Evolutionary conservation across 2,329 filamentous ascomycete genomes (phyloP), one percentile per base, ranked within the genome.

Genomic region (Monosporascus sp.): DNA sequence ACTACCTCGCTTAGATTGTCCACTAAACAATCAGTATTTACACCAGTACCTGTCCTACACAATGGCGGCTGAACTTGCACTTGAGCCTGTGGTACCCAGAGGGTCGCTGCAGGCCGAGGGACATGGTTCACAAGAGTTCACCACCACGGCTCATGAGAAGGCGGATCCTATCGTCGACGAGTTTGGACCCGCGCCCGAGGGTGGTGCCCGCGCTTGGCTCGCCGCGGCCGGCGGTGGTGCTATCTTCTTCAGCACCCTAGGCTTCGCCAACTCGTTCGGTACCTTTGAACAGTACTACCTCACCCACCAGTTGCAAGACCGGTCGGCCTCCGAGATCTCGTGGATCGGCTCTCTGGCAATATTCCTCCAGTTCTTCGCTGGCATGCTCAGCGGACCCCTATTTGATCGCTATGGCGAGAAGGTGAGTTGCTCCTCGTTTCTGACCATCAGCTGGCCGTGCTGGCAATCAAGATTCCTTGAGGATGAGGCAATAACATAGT

Each of bases 201-300:
- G 61, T 50, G 60, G 65, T 58, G 9, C 63, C 60, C 49, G 63
- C 62, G 65, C 65, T 9, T 67, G 65, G 65, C 53, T 62, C 41
- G 64, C 65, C 37, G 59, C 63, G 4, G 50, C 50, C 6, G 63
- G 63, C 6, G 55, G 54, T 2, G 54, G 47, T 15, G 58, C 54
- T n/a, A 49, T 65, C 25, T 64, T 68, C 41, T 71, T 71, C 54
- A 65, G 58, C 2, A 58, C 59, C 18, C 53, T 73, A 3, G 70
- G 70, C 9, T 69, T 69, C 49, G 49, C 65, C 25, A 73, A 72
- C 58, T 68, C 68, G 0, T 73, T 72, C 51, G 71, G 72, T 5
- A 58, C 65, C 7, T 73, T 72, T 50, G 63, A 68, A 51, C 59
- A 69, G 27, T 70, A 65, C 55, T 70, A 69, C 56, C 43, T 63